These are phyloP conservation scores for Pseudogymnoascus sp. DNA, from an alignment of 2,329 filamentous ascomycete species.

Conservation along the genomic window DNA sequence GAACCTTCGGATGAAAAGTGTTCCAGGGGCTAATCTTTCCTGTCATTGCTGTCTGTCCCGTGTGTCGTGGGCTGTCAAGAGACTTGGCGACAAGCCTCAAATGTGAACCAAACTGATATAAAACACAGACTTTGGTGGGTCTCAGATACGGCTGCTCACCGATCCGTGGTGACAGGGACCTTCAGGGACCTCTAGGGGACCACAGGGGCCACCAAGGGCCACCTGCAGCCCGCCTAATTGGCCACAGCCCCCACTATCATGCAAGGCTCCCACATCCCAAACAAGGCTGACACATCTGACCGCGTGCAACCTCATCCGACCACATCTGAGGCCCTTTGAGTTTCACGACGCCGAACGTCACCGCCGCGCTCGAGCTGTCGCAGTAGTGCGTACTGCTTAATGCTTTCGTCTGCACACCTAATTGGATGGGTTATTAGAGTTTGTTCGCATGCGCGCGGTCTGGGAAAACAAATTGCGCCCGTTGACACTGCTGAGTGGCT, in stretches of 20 bases:
- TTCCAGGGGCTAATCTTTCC: not conserved
- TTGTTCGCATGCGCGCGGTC: not conserved
- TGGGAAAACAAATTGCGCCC: conserved; percentile 3
- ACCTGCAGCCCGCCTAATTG: not conserved
- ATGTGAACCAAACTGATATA: conserved; percentile 3
- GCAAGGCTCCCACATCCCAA: not conserved
- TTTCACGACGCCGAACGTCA: not conserved
- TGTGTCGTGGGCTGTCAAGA: not conserved
- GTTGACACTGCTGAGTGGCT: not conserved
- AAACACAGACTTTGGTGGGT: not conserved
- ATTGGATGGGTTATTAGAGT: not conserved
- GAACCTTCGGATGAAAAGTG: not conserved
- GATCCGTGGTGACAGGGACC: not conserved
- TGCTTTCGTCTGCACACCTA: not conserved
- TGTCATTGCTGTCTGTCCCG: not conserved
- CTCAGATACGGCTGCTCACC: not conserved
- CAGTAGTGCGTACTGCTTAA: not conserved
- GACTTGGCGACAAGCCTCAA: conserved; percentile 3
- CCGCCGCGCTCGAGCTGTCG: not conserved
- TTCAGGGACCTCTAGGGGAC: conserved; percentile 3
- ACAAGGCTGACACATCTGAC: not conserved
- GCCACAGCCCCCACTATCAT: not conserved
- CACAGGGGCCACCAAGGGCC: not conserved
- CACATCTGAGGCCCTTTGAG: not conserved
- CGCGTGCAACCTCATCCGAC: not conserved